phyloP scores from a whole-genome alignment of 352 stramenopile genomes.

The Globisporangium mamillatum region DNA sequence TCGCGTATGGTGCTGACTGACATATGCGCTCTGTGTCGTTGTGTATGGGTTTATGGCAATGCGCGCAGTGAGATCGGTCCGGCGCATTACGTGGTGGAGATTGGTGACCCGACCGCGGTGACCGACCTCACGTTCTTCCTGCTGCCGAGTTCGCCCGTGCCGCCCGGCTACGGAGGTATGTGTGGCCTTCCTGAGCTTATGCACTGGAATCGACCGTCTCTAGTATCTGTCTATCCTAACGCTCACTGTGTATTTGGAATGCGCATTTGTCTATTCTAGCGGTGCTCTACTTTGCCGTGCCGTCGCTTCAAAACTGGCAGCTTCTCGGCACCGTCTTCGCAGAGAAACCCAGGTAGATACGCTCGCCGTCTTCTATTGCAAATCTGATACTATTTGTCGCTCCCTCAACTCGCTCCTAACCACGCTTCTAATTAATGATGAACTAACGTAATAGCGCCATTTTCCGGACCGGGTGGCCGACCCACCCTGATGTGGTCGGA shows the following conservation, averaged over 20 bases:
- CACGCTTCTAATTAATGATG: neutral
- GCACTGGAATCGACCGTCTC: neutral
- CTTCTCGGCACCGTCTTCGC: constrained; percentile 68
- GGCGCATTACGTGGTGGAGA: constrained; percentile 60
- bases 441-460: neutral
- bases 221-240: neutral
- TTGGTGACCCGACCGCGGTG: constrained; percentile 50
- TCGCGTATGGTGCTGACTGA: neutral
- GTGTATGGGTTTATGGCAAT: neutral
- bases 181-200: neutral
- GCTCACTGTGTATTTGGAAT: neutral
- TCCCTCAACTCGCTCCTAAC: too few species aligned
- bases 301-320: constrained; percentile 67
- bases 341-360: constrained; percentile 39
- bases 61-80: constrained; percentile 49
- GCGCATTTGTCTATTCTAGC: constrained; percentile 20
- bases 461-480: neutral
- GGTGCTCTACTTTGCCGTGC: constrained; percentile 71
- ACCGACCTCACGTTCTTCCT: constrained; percentile 79
- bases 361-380: too few species aligned
- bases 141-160: constrained; percentile 55
- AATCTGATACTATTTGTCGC: too few species aligned
- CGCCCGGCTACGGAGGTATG: neutral
- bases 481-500: neutral
- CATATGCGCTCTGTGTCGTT: neutral